Base-by-base conservation (phyloP, 306 rosid species). In the Bauhinia variegata region DNA sequence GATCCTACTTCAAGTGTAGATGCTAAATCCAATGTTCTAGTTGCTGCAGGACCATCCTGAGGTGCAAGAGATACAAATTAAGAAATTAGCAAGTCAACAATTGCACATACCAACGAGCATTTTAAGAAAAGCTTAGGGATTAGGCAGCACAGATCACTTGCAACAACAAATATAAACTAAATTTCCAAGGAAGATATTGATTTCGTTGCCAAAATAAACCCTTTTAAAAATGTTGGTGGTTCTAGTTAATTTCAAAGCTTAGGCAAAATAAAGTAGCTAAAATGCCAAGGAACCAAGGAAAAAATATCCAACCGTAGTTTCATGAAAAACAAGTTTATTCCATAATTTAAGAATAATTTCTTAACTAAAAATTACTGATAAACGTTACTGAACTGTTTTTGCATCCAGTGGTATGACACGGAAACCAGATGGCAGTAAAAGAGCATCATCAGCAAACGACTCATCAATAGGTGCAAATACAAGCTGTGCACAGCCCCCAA, bases 381-480 rank as follows among this genome's bases (percentile, higher is more conserved):
- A 15, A 61, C 10, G 42, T 52, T 61, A 79, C 93, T 53, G 3
- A 82, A 93, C 99, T 42, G 93, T 11, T 85, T 93, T 93, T 19
- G 95, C 86, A 83, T 90, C 99, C 78, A 93, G 63, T 0, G 99
- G 97, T 67, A 89, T 90, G 85, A 93, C 95, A 3, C 95, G 95
- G 57, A 93, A 93, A 15, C 99, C 99, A 34, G 99, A 93, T 30
- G 99, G 95, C 57, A 90, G 78, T 44, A 93, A 61, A 5, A 88
- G 92, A 42, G 96, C 99, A 71, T 93, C 99, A 80, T 93, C 99
- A 0, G 97, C 97, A 77, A 93, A 93, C 0, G 97, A 88, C 76
- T 93, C 99, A 43, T 93, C 97, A 16, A 93, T 93, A 37, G 99
- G 97, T 5, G 99, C 99, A 81, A 93, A 93, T 11, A 90, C 99